phyloP scores from a whole-genome alignment of 331 rosid species.

The Malus hybrid region DNA sequence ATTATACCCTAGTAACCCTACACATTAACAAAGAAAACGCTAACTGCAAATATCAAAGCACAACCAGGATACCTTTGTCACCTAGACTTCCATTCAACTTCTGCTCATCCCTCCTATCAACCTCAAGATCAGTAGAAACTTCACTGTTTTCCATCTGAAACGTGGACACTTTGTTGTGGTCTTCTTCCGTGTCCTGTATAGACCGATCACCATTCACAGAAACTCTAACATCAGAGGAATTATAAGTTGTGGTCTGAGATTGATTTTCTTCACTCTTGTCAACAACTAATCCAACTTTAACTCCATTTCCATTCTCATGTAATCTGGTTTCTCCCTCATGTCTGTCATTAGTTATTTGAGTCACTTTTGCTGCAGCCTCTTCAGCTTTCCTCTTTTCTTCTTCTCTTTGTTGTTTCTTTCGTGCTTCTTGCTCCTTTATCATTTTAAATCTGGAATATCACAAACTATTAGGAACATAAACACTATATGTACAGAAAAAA shows the following conservation, averaged over 20 bases:
- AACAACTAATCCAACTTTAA: slow-evolving; percentile 20
- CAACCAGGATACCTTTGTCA: slow-evolving; percentile 32
- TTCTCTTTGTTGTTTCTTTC: slow-evolving; percentile 52
- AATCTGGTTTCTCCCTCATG: slow-evolving; percentile 21
- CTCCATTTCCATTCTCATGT: slow-evolving; percentile 28
- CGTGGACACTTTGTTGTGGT: slow-evolving; percentile 25
- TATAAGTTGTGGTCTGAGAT: slow-evolving; percentile 18
- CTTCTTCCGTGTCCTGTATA: slow-evolving; percentile 32
- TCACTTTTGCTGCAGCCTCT: slow-evolving; percentile 41
- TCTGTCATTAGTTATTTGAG: slow-evolving; percentile 21
- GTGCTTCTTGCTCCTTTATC: slow-evolving; percentile 74
- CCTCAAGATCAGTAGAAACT: slow-evolving; percentile 27
- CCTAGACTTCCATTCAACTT: slow-evolving; percentile 14
- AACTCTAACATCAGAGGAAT: slow-evolving; percentile 37
- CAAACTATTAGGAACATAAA: slow-evolving; percentile 16
- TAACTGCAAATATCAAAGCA: not conserved
- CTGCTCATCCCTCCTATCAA: slow-evolving; percentile 20
- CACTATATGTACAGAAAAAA: no score
- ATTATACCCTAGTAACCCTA: no score
- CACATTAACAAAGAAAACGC: not conserved
- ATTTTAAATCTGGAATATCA: slow-evolving; percentile 60
- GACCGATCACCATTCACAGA: slow-evolving; percentile 42
- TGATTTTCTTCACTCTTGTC: slow-evolving; percentile 25
- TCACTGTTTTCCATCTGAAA: slow-evolving; percentile 26
- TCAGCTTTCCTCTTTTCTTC: slow-evolving; percentile 54